Conservation (phyloP, 140 eudicot genomes). For the Stevia rebaudiana region DNA sequence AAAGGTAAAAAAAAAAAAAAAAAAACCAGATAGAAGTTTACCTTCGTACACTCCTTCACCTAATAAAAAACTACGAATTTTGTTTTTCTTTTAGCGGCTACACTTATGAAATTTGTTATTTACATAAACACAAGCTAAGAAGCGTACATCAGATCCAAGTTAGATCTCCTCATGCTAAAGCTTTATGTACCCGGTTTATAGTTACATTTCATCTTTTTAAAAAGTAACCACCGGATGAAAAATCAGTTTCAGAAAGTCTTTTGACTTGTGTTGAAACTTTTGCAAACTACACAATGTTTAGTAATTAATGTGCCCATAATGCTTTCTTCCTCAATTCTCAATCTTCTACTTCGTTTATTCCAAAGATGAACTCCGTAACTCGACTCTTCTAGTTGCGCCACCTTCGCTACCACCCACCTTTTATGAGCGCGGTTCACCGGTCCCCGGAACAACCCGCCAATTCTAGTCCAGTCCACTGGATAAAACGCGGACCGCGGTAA, state of each 20-base stretch:
- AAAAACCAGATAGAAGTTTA: too few species aligned
- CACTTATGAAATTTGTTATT: too few species aligned
- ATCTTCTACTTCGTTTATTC: conserved; percentile 56
- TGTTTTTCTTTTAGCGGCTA: too few species aligned
- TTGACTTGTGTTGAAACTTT: conserved; percentile 26
- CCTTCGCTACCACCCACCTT: conserved; percentile 57
- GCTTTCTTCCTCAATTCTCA: conserved; percentile 77
- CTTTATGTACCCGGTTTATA: too few species aligned
- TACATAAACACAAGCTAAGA: too few species aligned
- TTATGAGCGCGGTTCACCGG: conserved; percentile 29
- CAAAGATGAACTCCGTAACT: conserved; percentile 76
- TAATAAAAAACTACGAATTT: too few species aligned
- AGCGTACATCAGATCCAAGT: too few species aligned
- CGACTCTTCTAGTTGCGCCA: conserved; percentile 27
- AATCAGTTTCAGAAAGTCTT: conserved; percentile 3
- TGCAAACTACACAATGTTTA: conserved; percentile 53
- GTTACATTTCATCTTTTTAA: background rate
- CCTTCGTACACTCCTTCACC: too few species aligned
- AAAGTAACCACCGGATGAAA: background rate
- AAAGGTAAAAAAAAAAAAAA: too few species aligned
- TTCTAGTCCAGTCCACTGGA: conserved; percentile 62
- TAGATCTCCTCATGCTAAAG: too few species aligned
- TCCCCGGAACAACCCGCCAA: conserved; percentile 39
- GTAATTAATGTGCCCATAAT: conserved; percentile 46
- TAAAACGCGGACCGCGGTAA: conserved; percentile 62